Percentiles rank a stretch among this genome's conserved stretches.
Conservation (phyloP, 768 basidiomycete genomes). For the Infundibulicybe gibba region DNA sequence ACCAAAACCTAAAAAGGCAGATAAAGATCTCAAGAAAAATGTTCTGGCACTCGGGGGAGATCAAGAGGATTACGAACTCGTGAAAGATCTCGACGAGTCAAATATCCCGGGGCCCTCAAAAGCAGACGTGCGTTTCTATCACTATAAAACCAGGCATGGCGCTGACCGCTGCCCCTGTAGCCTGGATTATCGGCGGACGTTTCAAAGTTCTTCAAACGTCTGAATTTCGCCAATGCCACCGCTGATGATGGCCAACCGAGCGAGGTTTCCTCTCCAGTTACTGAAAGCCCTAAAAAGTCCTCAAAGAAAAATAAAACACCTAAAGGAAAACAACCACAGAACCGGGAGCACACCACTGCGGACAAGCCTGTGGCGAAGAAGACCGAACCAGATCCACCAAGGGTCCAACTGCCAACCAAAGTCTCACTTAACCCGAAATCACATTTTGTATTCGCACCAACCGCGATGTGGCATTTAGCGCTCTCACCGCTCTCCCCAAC, state of each 20-base stretch:
- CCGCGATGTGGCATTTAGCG: slow-evolving; percentile 54
- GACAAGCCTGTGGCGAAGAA: background rate
- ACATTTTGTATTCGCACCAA: slow-evolving; percentile 33
- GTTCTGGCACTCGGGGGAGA: slow-evolving; percentile 43
- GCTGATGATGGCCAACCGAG: slow-evolving; percentile 5
- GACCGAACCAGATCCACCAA: slow-evolving; percentile 9
- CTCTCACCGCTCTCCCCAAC: slow-evolving; percentile 34
- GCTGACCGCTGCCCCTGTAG: slow-evolving; percentile 16
- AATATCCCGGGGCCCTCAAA: slow-evolving; percentile 20
- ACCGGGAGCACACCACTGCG: background rate
- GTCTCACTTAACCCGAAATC: slow-evolving; percentile 33
- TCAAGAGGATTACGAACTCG: slow-evolving; percentile 40
- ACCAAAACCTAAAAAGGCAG: slow-evolving; percentile 8
- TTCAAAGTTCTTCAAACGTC: slow-evolving; percentile 39
- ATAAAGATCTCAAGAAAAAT: slow-evolving; percentile 22
- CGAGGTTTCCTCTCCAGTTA: slow-evolving; percentile 2
- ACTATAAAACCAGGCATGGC: background rate
- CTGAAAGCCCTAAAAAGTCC: slow-evolving; percentile 10
- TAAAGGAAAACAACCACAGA: background rate
- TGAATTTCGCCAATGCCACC: slow-evolving; percentile 22
- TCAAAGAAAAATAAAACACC: slow-evolving; percentile 1
- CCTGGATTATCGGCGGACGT: slow-evolving; percentile 40
- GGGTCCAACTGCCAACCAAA: slow-evolving; percentile 27
- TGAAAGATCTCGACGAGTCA: slow-evolving; percentile 34
- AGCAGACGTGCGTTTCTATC: slow-evolving; percentile 23